These are phyloP conservation scores for Neurospora sp. DNA, from an alignment of 495 filamentous ascomycete species.

Conservation along the genomic window DNA sequence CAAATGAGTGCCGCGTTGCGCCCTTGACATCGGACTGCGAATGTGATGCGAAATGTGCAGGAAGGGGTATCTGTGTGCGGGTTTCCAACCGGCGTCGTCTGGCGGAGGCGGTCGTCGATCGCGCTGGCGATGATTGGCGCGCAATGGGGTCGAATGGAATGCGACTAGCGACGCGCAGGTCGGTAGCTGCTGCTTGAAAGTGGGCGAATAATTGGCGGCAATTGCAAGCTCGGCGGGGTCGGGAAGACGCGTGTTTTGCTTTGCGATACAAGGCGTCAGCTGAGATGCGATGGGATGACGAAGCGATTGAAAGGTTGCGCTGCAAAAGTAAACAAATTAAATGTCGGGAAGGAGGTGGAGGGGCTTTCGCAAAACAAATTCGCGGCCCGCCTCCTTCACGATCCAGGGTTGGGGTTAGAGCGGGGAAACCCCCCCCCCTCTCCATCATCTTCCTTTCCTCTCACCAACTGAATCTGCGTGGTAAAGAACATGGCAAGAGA, in stretches of 20 bases:
- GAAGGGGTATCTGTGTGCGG: background rate
- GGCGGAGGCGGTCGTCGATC: background rate
- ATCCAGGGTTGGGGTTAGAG: background rate
- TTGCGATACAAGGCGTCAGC: background rate
- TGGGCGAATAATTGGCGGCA: background rate
- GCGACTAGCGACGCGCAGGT: conserved; percentile 5
- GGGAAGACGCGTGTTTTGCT: background rate
- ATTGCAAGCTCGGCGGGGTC: background rate
- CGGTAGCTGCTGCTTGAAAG: background rate
- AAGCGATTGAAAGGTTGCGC: background rate
- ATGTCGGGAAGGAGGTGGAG: background rate
- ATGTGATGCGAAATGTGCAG: background rate
- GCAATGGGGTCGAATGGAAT: conserved; percentile 1
- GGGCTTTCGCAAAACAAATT: background rate
- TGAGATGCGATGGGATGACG: background rate
- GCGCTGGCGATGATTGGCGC: background rate
- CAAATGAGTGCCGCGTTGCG: conserved; percentile 35
- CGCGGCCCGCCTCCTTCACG: background rate
- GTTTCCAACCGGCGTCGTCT: background rate
- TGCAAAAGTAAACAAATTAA: conserved; percentile 7
- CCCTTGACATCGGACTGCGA: conserved; percentile 21
- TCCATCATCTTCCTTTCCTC: background rate
- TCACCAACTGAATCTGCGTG: background rate
- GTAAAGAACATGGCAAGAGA: background rate
- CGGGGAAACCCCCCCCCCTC: background rate